phyloP scores from a whole-genome alignment of 2,329 filamentous ascomycete species.

The Aspergillus tubingensis region DNA sequence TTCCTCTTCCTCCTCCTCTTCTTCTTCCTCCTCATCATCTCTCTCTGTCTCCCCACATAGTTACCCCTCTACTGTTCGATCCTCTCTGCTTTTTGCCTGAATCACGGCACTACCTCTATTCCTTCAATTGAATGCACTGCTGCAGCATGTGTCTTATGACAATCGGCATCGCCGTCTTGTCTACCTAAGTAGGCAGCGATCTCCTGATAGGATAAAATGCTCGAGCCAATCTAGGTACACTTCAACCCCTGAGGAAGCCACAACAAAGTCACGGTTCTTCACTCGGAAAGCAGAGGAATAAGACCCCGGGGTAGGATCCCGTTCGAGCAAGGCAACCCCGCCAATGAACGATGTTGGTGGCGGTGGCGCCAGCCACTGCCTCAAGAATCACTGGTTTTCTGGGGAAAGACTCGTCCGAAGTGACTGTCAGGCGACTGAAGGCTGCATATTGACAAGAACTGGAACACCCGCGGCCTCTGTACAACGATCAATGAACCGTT shows the following conservation, averaged over 20 bases:
- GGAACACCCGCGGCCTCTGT: neutral
- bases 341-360: neutral
- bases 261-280: neutral
- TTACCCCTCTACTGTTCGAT: no score
- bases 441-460: neutral
- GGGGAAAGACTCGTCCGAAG: neutral
- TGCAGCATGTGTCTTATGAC: neutral
- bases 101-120: no score
- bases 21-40: neutral
- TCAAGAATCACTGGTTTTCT: neutral
- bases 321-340: neutral
- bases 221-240: neutral
- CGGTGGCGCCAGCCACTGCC: neutral
- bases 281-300: neutral
- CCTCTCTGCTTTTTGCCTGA: neutral
- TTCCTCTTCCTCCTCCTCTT: neutral
- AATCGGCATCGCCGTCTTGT: neutral
- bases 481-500: neutral
- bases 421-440: neutral
- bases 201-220: no score
- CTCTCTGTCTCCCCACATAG: neutral
- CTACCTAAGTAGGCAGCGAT: neutral
- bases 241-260: neutral
- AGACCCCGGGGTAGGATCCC: neutral
- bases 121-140: neutral